These are phyloP conservation scores for Aspergillus puulaauensis DNA, from an alignment of 2,329 filamentous ascomycete species.

Conservation along the genomic window DNA sequence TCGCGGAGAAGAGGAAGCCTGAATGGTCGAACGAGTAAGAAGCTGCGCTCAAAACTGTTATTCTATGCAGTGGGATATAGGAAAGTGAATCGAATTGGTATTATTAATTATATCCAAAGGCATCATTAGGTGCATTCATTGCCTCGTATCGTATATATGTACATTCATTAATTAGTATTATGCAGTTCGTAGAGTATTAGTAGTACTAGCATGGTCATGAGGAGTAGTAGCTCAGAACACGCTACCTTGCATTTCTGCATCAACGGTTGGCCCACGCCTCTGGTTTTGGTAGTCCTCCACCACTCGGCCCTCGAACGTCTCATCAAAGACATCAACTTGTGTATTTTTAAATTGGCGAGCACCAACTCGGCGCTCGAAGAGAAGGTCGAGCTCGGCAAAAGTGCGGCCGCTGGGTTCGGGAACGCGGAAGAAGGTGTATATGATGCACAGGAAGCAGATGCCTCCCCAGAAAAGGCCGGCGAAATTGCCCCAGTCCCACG, in stretches of 20 bases:
- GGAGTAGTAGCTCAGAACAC: not conserved
- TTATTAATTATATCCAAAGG: conserved; percentile 3
- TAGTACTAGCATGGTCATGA: not conserved
- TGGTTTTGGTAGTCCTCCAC: conserved; percentile 31
- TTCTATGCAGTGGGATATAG: not conserved
- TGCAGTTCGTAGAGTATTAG: not conserved
- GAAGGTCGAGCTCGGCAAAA: conserved; percentile 80
- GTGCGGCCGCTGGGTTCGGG: conserved; percentile 78
- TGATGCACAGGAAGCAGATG: conserved; percentile 74
- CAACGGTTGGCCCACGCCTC: conserved; percentile 51
- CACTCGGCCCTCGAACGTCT: conserved; percentile 31
- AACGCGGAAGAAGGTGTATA: conserved; percentile 78
- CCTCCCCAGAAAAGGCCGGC: conserved; percentile 87
- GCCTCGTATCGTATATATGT: conserved; percentile 22
- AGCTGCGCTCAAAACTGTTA: not conserved
- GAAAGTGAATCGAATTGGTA: not conserved
- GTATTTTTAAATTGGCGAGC: conserved; percentile 70
- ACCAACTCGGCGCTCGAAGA: conserved; percentile 72
- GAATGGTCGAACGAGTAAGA: conserved; percentile 79
- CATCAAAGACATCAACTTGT: conserved; percentile 55
- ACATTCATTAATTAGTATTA: conserved; percentile 15
- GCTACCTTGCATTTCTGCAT: conserved; percentile 49
- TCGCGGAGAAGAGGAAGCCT: conserved; percentile 90
- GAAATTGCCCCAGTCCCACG: conserved; percentile 86
- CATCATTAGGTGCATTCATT: conserved; percentile 10